Base-by-base conservation (phyloP, 1,284 basidiomycete species). In the Fomitiporia mediterranea region DNA sequence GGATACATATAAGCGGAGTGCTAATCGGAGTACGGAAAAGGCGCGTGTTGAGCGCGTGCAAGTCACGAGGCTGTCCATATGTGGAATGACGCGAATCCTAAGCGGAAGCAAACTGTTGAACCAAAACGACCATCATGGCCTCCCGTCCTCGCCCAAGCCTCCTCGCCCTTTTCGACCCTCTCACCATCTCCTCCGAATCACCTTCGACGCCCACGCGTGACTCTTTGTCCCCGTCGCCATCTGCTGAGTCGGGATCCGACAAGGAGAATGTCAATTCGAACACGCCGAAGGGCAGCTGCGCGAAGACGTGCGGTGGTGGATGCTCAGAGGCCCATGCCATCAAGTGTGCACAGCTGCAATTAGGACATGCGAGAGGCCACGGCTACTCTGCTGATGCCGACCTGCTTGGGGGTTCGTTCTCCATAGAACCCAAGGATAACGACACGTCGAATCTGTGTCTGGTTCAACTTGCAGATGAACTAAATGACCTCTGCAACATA, bases 111-210 rank as follows among this genome's bases (percentile, higher is more conserved):
- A 25, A 38, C 30, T 49, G 32, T 38, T 49, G 27, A 38, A 53
- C 39, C 32, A 43, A 13, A 30, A 47, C 42, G 34, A 32, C 48
- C 30, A 56, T 25, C 23, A 57, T 57, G 56, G 30, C 56, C 15
- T 46, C 48, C 13, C 58, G 58, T 35, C 58, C 58, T 19, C 58
- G 58, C 11, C 54, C 32, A 23, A 60, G 58, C 19, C 49, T 60
- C 5, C 50, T 60, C 13, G 43, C 49, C 32, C 58, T 60, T n/a
- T 60, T 60, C 27, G 58, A 60, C 39, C 58, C 58, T 44, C 55
- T 60, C 21, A 37, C 35, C 11, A 23, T 17, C 19, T 17, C 37
- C 30, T 37, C 30, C 9, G 11, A 34, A 37, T 43, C 55, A 40
- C 47, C 55, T 6, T 28, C 34, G 21, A 51, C 55, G 1, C 49